These are phyloP conservation scores for Coemansia sp. DNA, from an alignment of 192 early-diverging fungal species.

Conservation along the genomic window DNA sequence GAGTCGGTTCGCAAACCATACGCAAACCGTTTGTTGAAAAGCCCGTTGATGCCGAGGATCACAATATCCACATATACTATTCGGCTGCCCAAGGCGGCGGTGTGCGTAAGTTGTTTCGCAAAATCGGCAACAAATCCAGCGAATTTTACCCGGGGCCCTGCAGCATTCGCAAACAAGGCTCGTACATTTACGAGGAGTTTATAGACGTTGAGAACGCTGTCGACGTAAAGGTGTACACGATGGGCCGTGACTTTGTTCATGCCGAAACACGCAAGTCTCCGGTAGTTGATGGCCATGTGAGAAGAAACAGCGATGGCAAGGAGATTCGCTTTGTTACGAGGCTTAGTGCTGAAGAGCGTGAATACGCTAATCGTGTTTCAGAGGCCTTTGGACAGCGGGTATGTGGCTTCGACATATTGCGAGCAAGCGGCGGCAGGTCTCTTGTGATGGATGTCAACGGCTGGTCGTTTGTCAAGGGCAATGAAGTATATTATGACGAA, in stretches of 20 bases:
- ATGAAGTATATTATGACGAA: constrained; percentile 86
- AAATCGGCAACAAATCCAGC: constrained; percentile 93
- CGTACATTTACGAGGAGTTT: constrained; percentile 94
- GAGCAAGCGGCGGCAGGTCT: constrained; percentile 63
- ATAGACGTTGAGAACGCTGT: constrained; percentile 92
- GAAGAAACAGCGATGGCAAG: constrained; percentile 93
- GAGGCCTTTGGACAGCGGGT: constrained; percentile 88
- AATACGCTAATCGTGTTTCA: constrained; percentile 69
- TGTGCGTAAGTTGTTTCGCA: constrained; percentile 72
- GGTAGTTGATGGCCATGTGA: constrained; percentile 94
- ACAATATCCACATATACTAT: constrained; percentile 98
- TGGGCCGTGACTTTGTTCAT: constrained; percentile 83
- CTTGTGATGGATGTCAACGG: constrained; percentile 99
- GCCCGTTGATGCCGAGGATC: constrained; percentile 93
- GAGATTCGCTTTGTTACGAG: constrained; percentile 91
- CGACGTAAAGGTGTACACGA: constrained; percentile 97
- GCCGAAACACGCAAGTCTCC: constrained; percentile 97
- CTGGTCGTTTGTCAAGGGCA: constrained; percentile 99
- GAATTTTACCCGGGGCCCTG: constrained; percentile 74
- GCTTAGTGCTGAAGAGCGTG: constrained; percentile 73
- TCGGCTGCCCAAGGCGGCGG: constrained; percentile 75
- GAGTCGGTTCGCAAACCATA: constrained; percentile 63
- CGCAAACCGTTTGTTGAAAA: constrained; percentile 98
- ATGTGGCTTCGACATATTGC: constrained; percentile 92
- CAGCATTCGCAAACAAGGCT: constrained; percentile 67